Evolutionary conservation across 1,139 yeast species (phyloP).

Genomic region (Diutina catenulata): DNA sequence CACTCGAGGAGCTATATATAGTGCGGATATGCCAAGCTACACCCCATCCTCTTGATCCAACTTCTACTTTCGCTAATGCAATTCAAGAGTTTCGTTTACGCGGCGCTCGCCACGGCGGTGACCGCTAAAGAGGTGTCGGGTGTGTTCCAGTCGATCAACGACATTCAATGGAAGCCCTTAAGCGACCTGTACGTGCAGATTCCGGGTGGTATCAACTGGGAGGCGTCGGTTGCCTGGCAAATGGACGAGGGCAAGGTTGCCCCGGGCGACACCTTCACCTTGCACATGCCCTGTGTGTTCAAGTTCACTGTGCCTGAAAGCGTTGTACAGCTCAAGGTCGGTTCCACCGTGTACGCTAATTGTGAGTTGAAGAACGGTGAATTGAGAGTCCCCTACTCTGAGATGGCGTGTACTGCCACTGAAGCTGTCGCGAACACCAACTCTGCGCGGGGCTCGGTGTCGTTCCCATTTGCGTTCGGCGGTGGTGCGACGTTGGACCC

Average conservation of each 20-base stretch:
- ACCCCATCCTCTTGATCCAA: too few species aligned
- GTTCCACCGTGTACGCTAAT: constrained; percentile 14
- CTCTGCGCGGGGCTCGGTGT: constrained; percentile 14
- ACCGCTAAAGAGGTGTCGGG: not conserved
- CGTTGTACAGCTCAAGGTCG: constrained; percentile 12
- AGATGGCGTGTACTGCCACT: constrained; percentile 16
- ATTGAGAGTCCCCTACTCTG: constrained; percentile 14
- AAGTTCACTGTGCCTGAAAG: constrained; percentile 12
- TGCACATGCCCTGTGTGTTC: constrained; percentile 20
- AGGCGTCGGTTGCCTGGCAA: not conserved
- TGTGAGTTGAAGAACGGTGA: constrained; percentile 18
- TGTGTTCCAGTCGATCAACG: not conserved
- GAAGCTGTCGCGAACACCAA: constrained; percentile 8
- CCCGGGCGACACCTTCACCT: constrained; percentile 24
- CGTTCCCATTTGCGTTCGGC: constrained; percentile 18
- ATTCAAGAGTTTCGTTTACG: not conserved
- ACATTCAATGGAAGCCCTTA: not conserved
- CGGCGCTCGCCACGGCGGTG: not conserved
- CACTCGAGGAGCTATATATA: too few species aligned
- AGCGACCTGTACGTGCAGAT: too few species aligned
- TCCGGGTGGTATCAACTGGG: too few species aligned
- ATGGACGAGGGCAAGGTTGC: constrained; percentile 6
- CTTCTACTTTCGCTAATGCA: too few species aligned
- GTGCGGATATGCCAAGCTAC: too few species aligned
- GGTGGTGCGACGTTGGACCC: constrained; percentile 15